Base-by-base conservation (phyloP, 805 yeast species). In the Yarrowia sp. region DNA sequence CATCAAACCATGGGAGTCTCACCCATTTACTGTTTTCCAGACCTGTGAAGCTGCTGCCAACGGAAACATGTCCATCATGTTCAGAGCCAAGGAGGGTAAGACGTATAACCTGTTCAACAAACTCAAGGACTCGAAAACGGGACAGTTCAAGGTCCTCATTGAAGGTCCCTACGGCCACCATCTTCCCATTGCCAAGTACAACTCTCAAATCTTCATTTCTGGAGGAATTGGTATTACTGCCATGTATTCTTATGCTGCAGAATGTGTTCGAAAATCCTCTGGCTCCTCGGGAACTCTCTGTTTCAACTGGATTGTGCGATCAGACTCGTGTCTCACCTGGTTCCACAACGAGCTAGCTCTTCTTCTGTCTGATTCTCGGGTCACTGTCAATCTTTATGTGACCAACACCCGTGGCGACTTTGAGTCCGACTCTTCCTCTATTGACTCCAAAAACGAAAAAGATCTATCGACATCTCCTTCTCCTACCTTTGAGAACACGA, bases 161-260 rank as follows among this genome's bases (percentile, higher is more conserved):
- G 90, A 86, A 71, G 90, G 90, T 0, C 87, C 89, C 3, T 86
- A 86, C 68, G 90, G 90, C 0, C 73, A 74, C 24, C 69, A 71
- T 10, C 70, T 77, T 2, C 81, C 81, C 22, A 75, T 77, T 64
- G 70, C 74, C 56, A 74, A 74, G 49, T 79, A 75, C 72, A 76
- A 74, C 62, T 75, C 73, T 52, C 79, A 76, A 10, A 74, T 79
- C 30, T 76, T 77, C 56, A 69, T 84, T 12, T 82, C 85, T 6
- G 89, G 88, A 9, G 89, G 89, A 10, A 82, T 83, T 67, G 89
- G 89, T 9, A 77, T 85, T 68, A 82, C 89, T 0, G 84, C 83
- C 1, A 74, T 81, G 14, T 82, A 78, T 67, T 72, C 83, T 5
- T 77, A 82, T 65, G 84, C 82, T 12, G 51, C 67, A 14, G 70